These are phyloP conservation scores for Pleodorina starrii DNA, from an alignment of 139 green algal species.

Conservation along the genomic window DNA sequence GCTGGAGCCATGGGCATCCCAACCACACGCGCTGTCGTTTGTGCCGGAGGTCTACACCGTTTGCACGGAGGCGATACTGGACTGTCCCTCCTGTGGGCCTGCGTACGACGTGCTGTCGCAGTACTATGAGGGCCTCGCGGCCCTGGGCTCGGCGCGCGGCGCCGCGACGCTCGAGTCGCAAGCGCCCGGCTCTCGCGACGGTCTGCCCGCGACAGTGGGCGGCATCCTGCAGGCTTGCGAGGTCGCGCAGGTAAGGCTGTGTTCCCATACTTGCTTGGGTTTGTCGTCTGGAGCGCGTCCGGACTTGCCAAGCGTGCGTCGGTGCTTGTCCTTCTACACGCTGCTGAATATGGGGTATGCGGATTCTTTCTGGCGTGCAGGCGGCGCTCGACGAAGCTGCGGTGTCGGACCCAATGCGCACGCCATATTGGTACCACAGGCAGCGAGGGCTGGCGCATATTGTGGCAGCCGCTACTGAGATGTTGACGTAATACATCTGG, in stretches of 20 bases:
- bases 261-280: no score
- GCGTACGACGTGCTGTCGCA: slow-evolving; percentile 68
- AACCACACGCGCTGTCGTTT: slow-evolving; percentile 7
- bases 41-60: slow-evolving; percentile 57
- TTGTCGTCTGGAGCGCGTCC: no score
- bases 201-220: not conserved
- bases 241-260: slow-evolving; percentile 6
- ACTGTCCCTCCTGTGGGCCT: slow-evolving; percentile 57
- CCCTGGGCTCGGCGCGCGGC: not conserved
- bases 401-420: slow-evolving; percentile 62
- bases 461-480: not conserved
- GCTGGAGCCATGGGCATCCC: slow-evolving; percentile 28
- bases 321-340: no score
- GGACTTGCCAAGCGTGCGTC: no score
- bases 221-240: slow-evolving; percentile 16
- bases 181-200: not conserved
- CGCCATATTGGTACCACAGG: slow-evolving; percentile 54
- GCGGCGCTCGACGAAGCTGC: slow-evolving; percentile 6
- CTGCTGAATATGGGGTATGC: no score
- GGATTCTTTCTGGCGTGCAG: no score
- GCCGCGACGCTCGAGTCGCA: not conserved
- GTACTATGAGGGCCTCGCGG: slow-evolving; percentile 51
- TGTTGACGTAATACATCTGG: slow-evolving; percentile 13
- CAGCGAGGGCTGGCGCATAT: not conserved
- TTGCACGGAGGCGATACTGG: slow-evolving; percentile 63